Conservation (phyloP, 2,329 filamentous ascomycete species). For the Colletotrichum echinochloae region DNA sequence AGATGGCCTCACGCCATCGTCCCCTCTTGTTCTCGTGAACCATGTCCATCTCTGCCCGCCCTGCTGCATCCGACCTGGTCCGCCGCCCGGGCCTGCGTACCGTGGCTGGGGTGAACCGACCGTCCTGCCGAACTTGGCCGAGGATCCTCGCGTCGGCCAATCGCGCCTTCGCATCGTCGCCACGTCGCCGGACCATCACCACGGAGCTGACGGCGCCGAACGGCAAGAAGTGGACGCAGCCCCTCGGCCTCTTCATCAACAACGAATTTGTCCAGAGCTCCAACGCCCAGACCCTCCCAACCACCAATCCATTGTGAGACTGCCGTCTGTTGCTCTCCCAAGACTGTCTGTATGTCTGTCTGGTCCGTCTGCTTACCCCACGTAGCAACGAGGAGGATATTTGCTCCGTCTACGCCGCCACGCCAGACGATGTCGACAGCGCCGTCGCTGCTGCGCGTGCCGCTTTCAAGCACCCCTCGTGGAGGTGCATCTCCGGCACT, state of each 20-base stretch:
- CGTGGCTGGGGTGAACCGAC: constrained; percentile 22
- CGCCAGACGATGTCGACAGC: constrained; percentile 73
- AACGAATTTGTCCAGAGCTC: constrained; percentile 81
- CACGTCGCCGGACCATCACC: constrained; percentile 47
- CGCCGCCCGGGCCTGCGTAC: constrained; percentile 14
- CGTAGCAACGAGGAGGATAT: constrained; percentile 72
- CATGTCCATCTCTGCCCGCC: constrained; percentile 7
- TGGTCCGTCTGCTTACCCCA: not conserved
- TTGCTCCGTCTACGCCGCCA: constrained; percentile 76
- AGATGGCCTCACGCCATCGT: constrained; percentile 24
- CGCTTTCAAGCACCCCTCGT: constrained; percentile 75
- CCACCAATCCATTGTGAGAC: constrained; percentile 76
- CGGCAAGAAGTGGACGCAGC: constrained; percentile 77
- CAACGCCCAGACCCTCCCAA: constrained; percentile 72
- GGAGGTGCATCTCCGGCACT: constrained; percentile 75
- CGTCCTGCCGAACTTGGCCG: constrained; percentile 2
- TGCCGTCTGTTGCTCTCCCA: not conserved
- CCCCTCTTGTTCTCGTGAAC: constrained; percentile 34
- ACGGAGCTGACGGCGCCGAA: constrained; percentile 81
- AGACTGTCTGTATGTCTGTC: too few relatives aligned
- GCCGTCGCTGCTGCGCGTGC: constrained; percentile 77
- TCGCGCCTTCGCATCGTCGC: constrained; percentile 8
- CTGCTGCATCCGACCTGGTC: constrained; percentile 17
- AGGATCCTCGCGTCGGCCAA: constrained; percentile 2
- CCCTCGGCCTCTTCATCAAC: constrained; percentile 84